Conservation (phyloP, 1,284 basidiomycete species). For the Melampsora larici-populina region DNA sequence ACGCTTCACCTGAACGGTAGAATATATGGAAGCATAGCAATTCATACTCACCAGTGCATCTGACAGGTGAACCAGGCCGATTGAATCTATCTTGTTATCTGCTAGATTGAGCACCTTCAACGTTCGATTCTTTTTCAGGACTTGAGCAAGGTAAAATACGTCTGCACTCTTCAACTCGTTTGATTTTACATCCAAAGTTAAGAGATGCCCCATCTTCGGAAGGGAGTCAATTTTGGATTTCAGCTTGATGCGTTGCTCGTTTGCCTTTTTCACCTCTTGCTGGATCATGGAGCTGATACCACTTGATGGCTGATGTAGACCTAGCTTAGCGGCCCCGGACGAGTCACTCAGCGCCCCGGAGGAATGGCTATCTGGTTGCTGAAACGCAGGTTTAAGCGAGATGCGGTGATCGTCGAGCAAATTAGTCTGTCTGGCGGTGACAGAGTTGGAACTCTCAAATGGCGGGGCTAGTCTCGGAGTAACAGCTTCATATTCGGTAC, state of each 20-base stretch:
- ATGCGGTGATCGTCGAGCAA: constrained; percentile 7
- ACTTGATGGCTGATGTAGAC: not conserved
- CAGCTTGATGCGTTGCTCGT: constrained; percentile 27
- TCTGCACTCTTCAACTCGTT: constrained; percentile 57
- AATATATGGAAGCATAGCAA: not conserved
- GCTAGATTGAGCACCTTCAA: constrained; percentile 88
- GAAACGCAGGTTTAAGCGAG: not conserved
- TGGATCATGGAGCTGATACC: constrained; percentile 12
- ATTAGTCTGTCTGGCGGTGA: constrained; percentile 31
- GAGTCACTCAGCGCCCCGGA: not conserved
- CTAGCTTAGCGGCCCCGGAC: not conserved
- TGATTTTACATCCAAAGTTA: constrained; percentile 40
- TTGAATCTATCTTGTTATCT: constrained; percentile 85
- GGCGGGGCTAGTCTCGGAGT: not conserved
- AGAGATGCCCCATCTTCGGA: constrained; percentile 26
- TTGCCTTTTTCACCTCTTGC: constrained; percentile 28
- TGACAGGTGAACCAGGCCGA: constrained; percentile 74
- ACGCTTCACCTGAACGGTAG: not conserved
- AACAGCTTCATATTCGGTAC: not conserved
- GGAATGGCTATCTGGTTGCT: not conserved
- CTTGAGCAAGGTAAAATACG: constrained; percentile 85
- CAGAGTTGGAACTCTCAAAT: constrained; percentile 30
- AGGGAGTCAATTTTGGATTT: constrained; percentile 32
- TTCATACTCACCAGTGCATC: constrained; percentile 71
- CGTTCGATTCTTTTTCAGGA: constrained; percentile 90